Evolutionary conservation across 306 rosid species (phyloP).

Genomic region (Begonia loranthoides): DNA sequence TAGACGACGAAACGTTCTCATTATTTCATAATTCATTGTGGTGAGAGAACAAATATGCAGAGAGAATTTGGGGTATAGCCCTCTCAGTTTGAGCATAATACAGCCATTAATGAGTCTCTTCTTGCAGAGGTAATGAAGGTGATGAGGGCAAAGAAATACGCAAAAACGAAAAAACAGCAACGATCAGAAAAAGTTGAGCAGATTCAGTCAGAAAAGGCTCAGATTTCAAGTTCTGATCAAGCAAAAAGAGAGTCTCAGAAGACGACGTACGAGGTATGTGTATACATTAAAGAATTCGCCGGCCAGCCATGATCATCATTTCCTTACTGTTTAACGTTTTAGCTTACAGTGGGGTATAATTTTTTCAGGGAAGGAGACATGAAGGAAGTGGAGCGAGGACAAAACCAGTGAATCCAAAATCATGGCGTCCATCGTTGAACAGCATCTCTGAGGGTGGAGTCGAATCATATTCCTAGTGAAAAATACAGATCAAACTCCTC

Average conservation of each 20-base stretch:
- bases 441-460: slow-evolving; percentile 69
- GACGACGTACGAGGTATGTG: too few species aligned
- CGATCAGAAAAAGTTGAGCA: background rate
- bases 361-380: slow-evolving; percentile 42
- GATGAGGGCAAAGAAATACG: slow-evolving; percentile 58
- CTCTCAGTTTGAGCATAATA: background rate
- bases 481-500: too few species aligned
- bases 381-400: slow-evolving; percentile 45
- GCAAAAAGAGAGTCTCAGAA: too few species aligned
- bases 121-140: slow-evolving; percentile 67
- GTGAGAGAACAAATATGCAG: too few species aligned
- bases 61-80: too few species aligned
- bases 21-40: too few species aligned
- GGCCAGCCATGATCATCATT: too few species aligned
- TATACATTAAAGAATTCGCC: too few species aligned
- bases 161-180: slow-evolving; percentile 32
- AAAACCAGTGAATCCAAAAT: slow-evolving; percentile 40
- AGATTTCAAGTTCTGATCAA: background rate
- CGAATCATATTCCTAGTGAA: background rate
- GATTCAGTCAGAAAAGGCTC: background rate
- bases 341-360: background rate
- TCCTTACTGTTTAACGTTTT: too few species aligned
- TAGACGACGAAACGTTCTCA: too few species aligned
- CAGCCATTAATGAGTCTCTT: background rate
- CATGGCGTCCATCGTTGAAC: slow-evolving; percentile 89